A percentile compares a stretch with the other conserved stretches of the same genome.
These are phyloP conservation scores for Chrysanthemum makinoi DNA, from an alignment of 129 eudicot genomes.

Conservation along the genomic window DNA sequence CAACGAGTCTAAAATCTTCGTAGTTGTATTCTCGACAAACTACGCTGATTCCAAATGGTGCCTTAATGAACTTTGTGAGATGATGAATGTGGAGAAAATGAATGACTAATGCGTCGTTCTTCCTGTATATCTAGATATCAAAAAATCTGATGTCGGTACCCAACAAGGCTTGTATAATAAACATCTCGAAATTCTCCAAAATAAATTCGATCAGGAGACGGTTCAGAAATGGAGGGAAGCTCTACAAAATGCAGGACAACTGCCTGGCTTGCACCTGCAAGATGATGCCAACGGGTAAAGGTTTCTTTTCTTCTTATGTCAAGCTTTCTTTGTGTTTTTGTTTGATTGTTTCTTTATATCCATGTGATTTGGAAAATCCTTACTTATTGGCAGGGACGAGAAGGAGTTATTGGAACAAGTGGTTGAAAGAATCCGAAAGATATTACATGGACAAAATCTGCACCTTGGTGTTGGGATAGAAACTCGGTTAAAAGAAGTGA, in stretches of 20 bases:
- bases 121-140: constrained; percentile 15
- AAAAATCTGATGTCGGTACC: constrained; percentile 6
- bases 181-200: background rate
- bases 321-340: background rate
- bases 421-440: background rate
- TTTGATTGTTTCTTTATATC: too few species aligned
- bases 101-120: background rate
- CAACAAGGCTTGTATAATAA: background rate
- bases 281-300: constrained; percentile 8
- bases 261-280: constrained; percentile 28
- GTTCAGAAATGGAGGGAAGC: constrained; percentile 26
- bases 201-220: background rate
- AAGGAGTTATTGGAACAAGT: constrained; percentile 2
- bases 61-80: constrained; percentile 13
- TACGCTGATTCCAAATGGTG: constrained; percentile 7
- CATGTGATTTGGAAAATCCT: too few species aligned
- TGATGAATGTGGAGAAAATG: background rate
- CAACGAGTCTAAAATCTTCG: constrained; percentile 10
- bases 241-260: constrained; percentile 10
- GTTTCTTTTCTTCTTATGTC: too few species aligned
- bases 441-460: background rate
- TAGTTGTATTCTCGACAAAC: constrained; percentile 19
- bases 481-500: constrained; percentile 14
- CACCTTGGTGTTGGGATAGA: constrained; percentile 28
- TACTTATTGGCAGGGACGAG: constrained; percentile 12